Base-by-base conservation (phyloP, 805 yeast genomes). In the Wilhelminamyces savonicus region DNA sequence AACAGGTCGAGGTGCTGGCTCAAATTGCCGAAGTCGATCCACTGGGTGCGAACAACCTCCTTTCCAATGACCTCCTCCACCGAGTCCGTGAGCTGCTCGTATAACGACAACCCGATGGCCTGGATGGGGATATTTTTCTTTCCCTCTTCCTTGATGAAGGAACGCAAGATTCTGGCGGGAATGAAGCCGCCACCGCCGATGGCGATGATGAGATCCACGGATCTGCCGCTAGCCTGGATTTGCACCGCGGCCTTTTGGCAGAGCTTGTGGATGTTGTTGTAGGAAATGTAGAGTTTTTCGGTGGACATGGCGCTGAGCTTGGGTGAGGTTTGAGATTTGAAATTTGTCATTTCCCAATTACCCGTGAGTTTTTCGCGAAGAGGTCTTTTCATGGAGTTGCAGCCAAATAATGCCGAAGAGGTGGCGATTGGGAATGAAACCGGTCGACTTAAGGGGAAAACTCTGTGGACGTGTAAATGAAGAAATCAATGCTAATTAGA, bases 211-310 rank as follows among this genome's bases (percentile, higher is more conserved):
- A 41, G 41, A 32, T 41, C 45, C 21, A 39, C 29, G 13, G 32
- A 32, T 5, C 23, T 24, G 22, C 39, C 41, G n/a, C 25, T 15
- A 8, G 34, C 58, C 54, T 76, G 77, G 54, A 82, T 72, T 40
- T 69, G 72, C 32, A 68, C 75, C 11, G 87, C 78, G 3, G 63
- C 54, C 37, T 62, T 59, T 49, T 77, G 82, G 56, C 83, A 77
- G 43, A 78, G 60, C 56, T 82, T 83, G 53, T 82, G 94, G 17
- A 82, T 76, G 54, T 82, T 80, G 59, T 82, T 82, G 70, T 82
- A 82, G 32, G 86, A 78, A 46, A 82, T 81, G 65, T 78, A 82
- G 63, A 78, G 43, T 22, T 41, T 41, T 11, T 39, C 41, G 6
- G 39, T 17, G 19, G 8, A 7, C 19, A 17, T 17, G 8, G 19